Evolutionary conservation across 768 basidiomycete genomes (phyloP), one percentile per base, ranked within the genome.

Genomic region (Lentinula detonsa): DNA sequence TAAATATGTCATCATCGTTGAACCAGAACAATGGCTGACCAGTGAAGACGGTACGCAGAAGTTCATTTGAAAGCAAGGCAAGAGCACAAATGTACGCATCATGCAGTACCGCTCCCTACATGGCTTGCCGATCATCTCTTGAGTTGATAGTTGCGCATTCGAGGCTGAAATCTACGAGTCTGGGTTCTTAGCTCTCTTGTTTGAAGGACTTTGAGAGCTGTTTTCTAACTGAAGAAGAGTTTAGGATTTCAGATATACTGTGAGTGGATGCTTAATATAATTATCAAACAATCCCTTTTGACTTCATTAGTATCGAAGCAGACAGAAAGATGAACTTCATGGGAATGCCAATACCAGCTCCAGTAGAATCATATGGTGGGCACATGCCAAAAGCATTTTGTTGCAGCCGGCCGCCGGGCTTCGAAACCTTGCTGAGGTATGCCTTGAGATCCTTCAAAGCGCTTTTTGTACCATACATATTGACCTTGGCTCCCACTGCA

Each of bases 1-100:
- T 60, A 67, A 70, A 34, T 45, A 63, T 8, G 71, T 72, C 35
- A 34, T 71, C 11, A 63, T 72, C 15, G 62, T 72, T 16, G 71
- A 72, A 51, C 59, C 71, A 3, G 71, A 72, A 48, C 62, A 39
- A 40, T 67, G 67, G 67, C 33, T 66, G 5, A 43, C 48, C 13
- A 63, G 59, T 10, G 60, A 66, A 34, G 62, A 63, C 4, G 66
- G 49, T 9, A 58, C 45, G 15, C 33, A 34, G 1, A 51, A 31
- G 13, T 37, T 57, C 35, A 23, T 37, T 31, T 40, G 54, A 21
- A 31, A 52, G 9, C 65, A 60, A 28, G 40, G 40, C 21, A 21
- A 21, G 21, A 21, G 21, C 21, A 21, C 21, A 21, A 21, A 21
- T 1, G 21, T 21, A 21, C 21, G 21, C 21, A 21, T 21, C 21